Evolutionary conservation across 768 basidiomycete genomes (phyloP).

Genomic region (Austroboletus eburneus): DNA sequence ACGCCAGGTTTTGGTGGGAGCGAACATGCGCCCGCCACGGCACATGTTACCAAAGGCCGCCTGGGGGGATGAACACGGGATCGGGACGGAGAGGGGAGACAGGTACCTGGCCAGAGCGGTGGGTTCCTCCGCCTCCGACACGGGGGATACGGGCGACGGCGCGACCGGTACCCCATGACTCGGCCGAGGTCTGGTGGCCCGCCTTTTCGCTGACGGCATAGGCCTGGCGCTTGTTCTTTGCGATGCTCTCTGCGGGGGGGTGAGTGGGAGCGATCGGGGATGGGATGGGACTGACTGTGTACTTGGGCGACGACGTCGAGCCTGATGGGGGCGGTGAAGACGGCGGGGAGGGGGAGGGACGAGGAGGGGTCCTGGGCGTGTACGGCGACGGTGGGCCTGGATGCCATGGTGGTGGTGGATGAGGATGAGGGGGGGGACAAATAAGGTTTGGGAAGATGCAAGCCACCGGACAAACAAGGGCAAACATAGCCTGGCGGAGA

Average conservation of each 20-base stretch:
- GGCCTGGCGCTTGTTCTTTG: conserved; percentile 96
- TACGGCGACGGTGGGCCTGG: conserved; percentile 87
- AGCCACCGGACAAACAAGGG: conserved; percentile 26
- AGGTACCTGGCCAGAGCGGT: conserved; percentile 89
- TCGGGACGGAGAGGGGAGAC: background rate
- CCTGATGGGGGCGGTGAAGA: conserved; percentile 96
- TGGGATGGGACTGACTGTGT: conserved; percentile 79
- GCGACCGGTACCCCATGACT: conserved; percentile 99
- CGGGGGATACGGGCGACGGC: conserved; percentile 99
- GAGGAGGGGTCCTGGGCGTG: conserved; percentile 65
- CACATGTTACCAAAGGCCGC: conserved; percentile 99
- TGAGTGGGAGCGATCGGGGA: background rate
- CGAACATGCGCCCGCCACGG: conserved; percentile 99
- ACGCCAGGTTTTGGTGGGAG: conserved; percentile 98
- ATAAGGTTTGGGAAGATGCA: conserved; percentile 28
- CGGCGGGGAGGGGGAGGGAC: conserved; percentile 91
- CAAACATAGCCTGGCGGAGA: conserved; percentile 29
- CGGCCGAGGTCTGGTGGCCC: conserved; percentile 97
- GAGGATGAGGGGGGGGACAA: conserved; percentile 33
- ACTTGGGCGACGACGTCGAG: conserved; percentile 98
- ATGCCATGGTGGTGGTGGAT: conserved; percentile 61
- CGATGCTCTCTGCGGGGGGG: conserved; percentile 74
- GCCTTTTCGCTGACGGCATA: conserved; percentile 97
- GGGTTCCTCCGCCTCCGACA: conserved; percentile 98
- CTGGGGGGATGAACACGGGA: conserved; percentile 34